Conservation (phyloP, 1,284 basidiomycete genomes). For the Baeospora myosura region DNA sequence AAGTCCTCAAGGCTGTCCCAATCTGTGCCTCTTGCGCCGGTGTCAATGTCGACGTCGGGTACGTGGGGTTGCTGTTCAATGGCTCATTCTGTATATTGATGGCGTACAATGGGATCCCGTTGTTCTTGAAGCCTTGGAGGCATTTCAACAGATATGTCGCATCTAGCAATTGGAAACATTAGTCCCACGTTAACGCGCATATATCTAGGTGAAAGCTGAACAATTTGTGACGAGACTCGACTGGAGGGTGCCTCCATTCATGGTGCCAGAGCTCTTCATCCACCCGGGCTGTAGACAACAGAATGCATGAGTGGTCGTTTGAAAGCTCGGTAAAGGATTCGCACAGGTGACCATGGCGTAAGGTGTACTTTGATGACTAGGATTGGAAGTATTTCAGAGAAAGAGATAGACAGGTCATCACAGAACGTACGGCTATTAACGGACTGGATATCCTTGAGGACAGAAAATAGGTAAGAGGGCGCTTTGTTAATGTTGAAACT, state of each 20-base stretch:
- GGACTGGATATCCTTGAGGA: slow-evolving; percentile 24
- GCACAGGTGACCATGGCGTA: slow-evolving; percentile 29
- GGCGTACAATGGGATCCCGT: slow-evolving; percentile 24
- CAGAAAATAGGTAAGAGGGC: slow-evolving; percentile 25
- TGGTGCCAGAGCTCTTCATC: slow-evolving; percentile 27
- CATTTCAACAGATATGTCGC: slow-evolving; percentile 28
- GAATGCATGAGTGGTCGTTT: not conserved
- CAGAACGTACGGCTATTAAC: slow-evolving; percentile 17
- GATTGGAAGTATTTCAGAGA: not conserved
- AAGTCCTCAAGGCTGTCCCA: slow-evolving; percentile 22
- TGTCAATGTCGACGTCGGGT: slow-evolving; percentile 23
- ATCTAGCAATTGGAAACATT: no score
- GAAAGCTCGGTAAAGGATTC: slow-evolving; percentile 4
- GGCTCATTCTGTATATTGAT: slow-evolving; percentile 31
- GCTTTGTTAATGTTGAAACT: slow-evolving; percentile 24
- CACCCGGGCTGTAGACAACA: slow-evolving; percentile 23
- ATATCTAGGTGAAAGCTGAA: slow-evolving; percentile 12
- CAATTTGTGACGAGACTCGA: slow-evolving; percentile 17
- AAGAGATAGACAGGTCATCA: not conserved
- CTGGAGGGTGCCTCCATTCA: slow-evolving; percentile 24
- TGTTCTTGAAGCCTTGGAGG: slow-evolving; percentile 24
- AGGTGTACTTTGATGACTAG: slow-evolving; percentile 22
- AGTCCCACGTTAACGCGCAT: no score
- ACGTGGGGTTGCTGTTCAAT: slow-evolving; percentile 24
- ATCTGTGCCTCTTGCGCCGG: slow-evolving; percentile 21